Base-by-base conservation (phyloP, 2,329 filamentous ascomycete genomes). In the Phialophora expanda region DNA sequence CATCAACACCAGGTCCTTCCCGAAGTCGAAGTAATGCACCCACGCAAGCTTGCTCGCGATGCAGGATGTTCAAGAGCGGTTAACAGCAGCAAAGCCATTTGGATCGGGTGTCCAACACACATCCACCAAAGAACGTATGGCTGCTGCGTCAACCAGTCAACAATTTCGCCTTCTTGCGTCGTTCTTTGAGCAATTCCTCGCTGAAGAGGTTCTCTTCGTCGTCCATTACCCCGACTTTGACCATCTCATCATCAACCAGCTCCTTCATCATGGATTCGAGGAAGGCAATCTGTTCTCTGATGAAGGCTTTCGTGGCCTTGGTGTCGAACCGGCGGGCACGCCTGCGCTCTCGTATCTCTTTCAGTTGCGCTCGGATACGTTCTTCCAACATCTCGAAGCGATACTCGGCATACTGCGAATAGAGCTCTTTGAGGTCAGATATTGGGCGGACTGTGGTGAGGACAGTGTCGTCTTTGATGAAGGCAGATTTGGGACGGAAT, bases 371-470 rank as follows among this genome's bases (percentile, higher is more conserved):
- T 14, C 82, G 81, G 65, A 86, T 76, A 0, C 87, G 83, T 73
- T 88, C 85, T 73, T 88, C 84, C 17, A 89, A 77, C 17, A 88
- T 87, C 70, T 88, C 83, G 4, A 89, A 80, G 2, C 87, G 84
- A 74, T 90, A 90, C 70, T 87, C 82, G 8, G 80, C 78, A 74
- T 86, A 90, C 73, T 88, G 83, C 62, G 82, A 81, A 75, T 90
- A 90, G 2, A 89, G 78, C 70, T 85, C 82, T 0, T 79, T 78
- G 1, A 87, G 76, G 67, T 88, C 78, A 2, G 85, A 88, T 67
- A 89, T 84, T 0, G 79, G 79, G 0, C 87, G 83, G 14, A 89
- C 84, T 0, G 84, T 88, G 2, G 82, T 85, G 48, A 90, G 79
- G 3, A 86, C 84, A 1, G 84, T 85, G 70, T 89, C 86, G 71